phyloP scores from a whole-genome alignment of 2,329 filamentous ascomycete species.

The Trichoderma aggressivum region DNA sequence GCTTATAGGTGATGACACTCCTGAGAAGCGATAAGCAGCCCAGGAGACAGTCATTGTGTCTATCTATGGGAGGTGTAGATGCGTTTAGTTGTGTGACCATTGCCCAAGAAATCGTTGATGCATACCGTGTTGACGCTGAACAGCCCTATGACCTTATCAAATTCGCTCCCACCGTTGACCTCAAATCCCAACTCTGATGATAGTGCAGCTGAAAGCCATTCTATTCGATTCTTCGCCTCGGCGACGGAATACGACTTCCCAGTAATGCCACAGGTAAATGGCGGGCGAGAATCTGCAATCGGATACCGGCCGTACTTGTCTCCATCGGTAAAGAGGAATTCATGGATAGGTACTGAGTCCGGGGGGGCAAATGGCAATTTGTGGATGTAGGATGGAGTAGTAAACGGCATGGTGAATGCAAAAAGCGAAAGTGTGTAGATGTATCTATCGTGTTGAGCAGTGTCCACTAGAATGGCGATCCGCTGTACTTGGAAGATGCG shows the following conservation, averaged over 20 bases:
- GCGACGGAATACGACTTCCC: slow-evolving; percentile 59
- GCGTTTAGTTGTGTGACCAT: neutral
- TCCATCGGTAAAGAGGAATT: slow-evolving; percentile 67
- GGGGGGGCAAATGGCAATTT: slow-evolving; percentile 36
- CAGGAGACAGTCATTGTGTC: slow-evolving; percentile 48
- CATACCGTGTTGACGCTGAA: slow-evolving; percentile 66
- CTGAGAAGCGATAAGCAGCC: slow-evolving; percentile 66
- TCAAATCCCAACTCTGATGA: slow-evolving; percentile 64
- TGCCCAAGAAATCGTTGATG: neutral
- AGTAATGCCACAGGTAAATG: slow-evolving; percentile 70
- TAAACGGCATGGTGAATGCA: slow-evolving; percentile 20
- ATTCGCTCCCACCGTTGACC: slow-evolving; percentile 67
- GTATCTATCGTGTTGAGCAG: neutral
- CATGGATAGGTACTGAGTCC: slow-evolving; percentile 62
- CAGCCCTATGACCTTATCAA: slow-evolving; percentile 71
- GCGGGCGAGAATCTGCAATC: slow-evolving; percentile 56
- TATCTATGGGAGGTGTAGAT: slow-evolving; percentile 46
- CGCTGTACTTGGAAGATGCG: neutral
- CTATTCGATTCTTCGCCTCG: slow-evolving; percentile 63
- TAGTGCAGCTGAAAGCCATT: slow-evolving; percentile 55
- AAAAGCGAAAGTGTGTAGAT: neutral
- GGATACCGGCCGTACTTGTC: slow-evolving; percentile 57
- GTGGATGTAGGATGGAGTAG: slow-evolving; percentile 19
- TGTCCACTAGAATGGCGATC: too few relatives aligned
- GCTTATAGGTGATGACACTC: slow-evolving; percentile 66